Percentiles rank a stretch among this genome's conserved stretches.
phyloP scores from a whole-genome alignment of 192 early-diverging fungal species.

The Chytriomyces sp. region DNA sequence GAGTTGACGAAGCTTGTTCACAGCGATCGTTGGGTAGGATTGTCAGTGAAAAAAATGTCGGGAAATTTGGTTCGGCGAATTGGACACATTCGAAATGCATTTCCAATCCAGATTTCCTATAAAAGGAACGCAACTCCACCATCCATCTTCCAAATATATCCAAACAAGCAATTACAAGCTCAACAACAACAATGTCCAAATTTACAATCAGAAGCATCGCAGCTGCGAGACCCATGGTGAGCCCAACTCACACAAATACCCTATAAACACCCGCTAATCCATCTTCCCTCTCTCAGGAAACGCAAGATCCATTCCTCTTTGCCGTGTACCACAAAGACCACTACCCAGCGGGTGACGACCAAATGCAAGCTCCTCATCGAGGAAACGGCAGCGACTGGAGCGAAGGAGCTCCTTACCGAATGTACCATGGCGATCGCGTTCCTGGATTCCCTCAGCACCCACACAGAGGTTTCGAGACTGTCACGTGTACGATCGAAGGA shows the following conservation, averaged over 20 bases:
- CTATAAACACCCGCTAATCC: not conserved
- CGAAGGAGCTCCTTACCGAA: slow-evolving; percentile 8
- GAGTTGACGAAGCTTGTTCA: no score
- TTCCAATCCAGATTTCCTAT: no score
- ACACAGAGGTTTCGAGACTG: slow-evolving; percentile 62
- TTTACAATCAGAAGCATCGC: not conserved
- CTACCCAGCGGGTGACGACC: slow-evolving; percentile 34
- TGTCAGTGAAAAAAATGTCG: no score
- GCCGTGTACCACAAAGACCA: slow-evolving; percentile 41
- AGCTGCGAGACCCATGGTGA: not conserved
- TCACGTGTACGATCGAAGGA: slow-evolving; percentile 54
- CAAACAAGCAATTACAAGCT: no score
- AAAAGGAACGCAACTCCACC: no score
- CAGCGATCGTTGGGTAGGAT: no score
- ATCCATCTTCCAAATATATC: no score
- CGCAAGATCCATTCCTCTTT: slow-evolving; percentile 39
- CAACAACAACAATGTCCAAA: not conserved
- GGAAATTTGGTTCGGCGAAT: no score
- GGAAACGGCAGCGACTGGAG: slow-evolving; percentile 31
- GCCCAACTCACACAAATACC: no score
- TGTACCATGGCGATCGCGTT: slow-evolving; percentile 41
- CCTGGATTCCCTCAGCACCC: slow-evolving; percentile 52
- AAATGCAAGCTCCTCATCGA: slow-evolving; percentile 24
- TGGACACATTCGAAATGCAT: no score
- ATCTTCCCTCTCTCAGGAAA: not conserved